Evolutionary conservation across 768 basidiomycete genomes (phyloP), one percentile per base, ranked within the genome.

Genomic region (Pleurotus sapidus): DNA sequence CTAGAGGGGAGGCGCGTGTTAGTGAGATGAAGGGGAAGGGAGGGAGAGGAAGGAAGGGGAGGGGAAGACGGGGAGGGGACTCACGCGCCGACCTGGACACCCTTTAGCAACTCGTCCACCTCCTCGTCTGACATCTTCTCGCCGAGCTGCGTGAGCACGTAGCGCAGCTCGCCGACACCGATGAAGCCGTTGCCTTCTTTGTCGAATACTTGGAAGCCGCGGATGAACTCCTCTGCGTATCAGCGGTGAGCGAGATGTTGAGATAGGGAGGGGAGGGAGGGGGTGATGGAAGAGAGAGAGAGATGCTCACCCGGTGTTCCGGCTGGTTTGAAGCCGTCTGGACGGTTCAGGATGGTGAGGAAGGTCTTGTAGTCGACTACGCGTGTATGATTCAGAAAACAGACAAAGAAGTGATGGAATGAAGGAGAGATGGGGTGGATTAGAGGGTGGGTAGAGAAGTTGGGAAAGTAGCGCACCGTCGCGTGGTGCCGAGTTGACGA

Each of bases 51-150:
- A 48, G 47, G 11, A 3, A 8, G 45, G 17, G 7, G 17, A 46
- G 23, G 45, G 23, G 23, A 17, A 23, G 27, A 46, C 14, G 43
- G 23, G 14, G 8, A 15, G 20, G 46, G 43, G 2, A 85, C 87
- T 77, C 67, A 93, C 89, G 84, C 77, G 72, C 90, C 91, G 57
- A 97, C 86, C 73, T 95, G 93, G 34, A 95, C 93, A 24, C 95
- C 95, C 74, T 98, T 98, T 64, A 99, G 79, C 64, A 99, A 79
- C 73, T 99, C 97, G 68, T 98, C 96, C 17, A 98, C 97, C 76
- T 98, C 97, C 62, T 95, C 93, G 68, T 98, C 95, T 5, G 87
- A 71, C 93, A 99, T 95, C 80, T 98, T 98, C 81, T 99, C 97
- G 11, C 97, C 97, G 0, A 99, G 83, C 66, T 95, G 95, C 5